Evolutionary conservation across 805 yeast species (phyloP).

Genomic region (Metschnikowia arizonensis): DNA sequence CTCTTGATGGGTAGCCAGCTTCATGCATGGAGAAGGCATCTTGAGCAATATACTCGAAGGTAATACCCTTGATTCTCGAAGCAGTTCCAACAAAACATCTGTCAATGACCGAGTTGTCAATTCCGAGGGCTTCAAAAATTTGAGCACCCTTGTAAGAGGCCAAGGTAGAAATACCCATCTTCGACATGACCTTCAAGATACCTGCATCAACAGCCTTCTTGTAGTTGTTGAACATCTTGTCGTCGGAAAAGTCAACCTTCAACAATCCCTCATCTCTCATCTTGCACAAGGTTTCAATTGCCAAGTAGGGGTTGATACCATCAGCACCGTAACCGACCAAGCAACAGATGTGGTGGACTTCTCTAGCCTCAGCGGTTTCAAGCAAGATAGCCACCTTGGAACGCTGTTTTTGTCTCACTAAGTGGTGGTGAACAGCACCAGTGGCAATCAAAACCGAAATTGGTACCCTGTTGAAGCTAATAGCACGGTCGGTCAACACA

Average conservation of each 20-base stretch:
- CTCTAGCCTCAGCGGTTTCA: slow-evolving; percentile 96
- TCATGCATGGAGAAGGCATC: slow-evolving; percentile 94
- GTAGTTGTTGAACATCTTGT: slow-evolving; percentile 68
- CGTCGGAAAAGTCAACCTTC: slow-evolving; percentile 51
- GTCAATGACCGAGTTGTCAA: slow-evolving; percentile 92
- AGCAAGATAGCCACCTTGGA: slow-evolving; percentile 87
- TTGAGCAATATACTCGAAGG: slow-evolving; percentile 93
- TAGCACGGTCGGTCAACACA: slow-evolving; percentile 67
- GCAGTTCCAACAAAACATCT: slow-evolving; percentile 97
- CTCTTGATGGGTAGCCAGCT: slow-evolving; percentile 81
- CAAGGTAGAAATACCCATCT: slow-evolving; percentile 98
- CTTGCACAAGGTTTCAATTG: slow-evolving; percentile 81
- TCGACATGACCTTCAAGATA: slow-evolving; percentile 93
- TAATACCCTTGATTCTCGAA: slow-evolving; percentile 91
- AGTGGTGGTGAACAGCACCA: slow-evolving; percentile 95
- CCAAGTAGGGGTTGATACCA: slow-evolving; percentile 90
- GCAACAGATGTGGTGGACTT: slow-evolving; percentile 93
- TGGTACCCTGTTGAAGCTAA: slow-evolving; percentile 63
- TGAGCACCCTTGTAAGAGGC: slow-evolving; percentile 99
- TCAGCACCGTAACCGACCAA: slow-evolving; percentile 97
- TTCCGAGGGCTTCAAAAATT: slow-evolving; percentile 94
- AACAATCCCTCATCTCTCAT: slow-evolving; percentile 78
- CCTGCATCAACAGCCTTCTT: slow-evolving; percentile 85
- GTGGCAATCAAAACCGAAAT: slow-evolving; percentile 87
- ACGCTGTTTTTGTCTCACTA: slow-evolving; percentile 93